phyloP scores from a whole-genome alignment of 257 asterid species.

The Ocimum tenuiflorum region DNA sequence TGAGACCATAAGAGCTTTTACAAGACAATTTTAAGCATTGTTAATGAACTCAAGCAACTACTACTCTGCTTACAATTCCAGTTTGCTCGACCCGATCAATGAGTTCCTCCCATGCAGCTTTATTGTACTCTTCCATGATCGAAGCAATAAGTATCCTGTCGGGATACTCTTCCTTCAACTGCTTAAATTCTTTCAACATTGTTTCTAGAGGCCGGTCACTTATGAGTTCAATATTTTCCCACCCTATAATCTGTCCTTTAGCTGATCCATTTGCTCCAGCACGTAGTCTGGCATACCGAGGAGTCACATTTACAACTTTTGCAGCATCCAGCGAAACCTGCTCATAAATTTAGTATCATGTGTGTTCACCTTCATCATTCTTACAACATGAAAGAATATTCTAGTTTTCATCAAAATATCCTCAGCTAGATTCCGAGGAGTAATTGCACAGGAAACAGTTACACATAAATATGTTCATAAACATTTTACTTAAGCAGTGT shows the following conservation, averaged over 20 bases:
- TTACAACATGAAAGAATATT: background rate
- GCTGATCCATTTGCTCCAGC: slow-evolving; percentile 74
- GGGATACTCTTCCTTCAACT: slow-evolving; percentile 78
- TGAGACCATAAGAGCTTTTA: background rate
- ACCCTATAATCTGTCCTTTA: slow-evolving; percentile 81
- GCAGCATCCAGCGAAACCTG: slow-evolving; percentile 90
- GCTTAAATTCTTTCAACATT: slow-evolving; percentile 78
- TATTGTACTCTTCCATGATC: slow-evolving; percentile 89
- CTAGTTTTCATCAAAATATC: background rate
- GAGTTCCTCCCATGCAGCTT: slow-evolving; percentile 90
- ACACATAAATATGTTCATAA: no score
- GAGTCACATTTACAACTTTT: slow-evolving; percentile 92
- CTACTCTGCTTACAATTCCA: slow-evolving; percentile 63
- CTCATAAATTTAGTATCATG: background rate
- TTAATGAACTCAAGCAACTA: background rate
- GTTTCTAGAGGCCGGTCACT: slow-evolving; percentile 91
- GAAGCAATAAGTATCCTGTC: slow-evolving; percentile 95
- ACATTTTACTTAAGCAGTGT: no score
- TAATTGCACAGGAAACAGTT: no score
- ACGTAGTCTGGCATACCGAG: slow-evolving; percentile 79
- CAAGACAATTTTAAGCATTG: background rate
- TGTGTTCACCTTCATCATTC: background rate
- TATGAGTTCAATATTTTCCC: slow-evolving; percentile 91
- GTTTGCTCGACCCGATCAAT: slow-evolving; percentile 79
- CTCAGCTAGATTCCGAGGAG: no score